A percentile compares a stretch with the other conserved stretches of the same genome.
Evolutionary conservation across 192 early-diverging fungal genomes (phyloP).

Genomic region (Coemansia javaensis): DNA sequence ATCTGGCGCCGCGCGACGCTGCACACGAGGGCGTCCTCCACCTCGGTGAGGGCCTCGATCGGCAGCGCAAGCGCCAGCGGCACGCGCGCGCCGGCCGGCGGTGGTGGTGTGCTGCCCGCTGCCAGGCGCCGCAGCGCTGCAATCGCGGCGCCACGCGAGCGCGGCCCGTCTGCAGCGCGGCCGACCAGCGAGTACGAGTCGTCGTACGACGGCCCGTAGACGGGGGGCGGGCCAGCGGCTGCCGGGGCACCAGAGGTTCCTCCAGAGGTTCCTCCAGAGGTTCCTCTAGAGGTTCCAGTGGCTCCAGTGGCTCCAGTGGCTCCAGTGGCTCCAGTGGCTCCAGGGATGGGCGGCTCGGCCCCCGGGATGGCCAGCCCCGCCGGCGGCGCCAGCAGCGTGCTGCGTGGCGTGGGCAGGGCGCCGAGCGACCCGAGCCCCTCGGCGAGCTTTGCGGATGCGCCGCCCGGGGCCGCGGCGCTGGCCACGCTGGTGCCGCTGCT

Average conservation of each 20-base stretch:
- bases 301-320: too few relatives aligned
- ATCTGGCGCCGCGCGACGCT: slow-evolving; percentile 37
- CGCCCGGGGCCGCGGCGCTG: slow-evolving; percentile 6
- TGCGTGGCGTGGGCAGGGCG: slow-evolving; percentile 49
- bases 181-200: slow-evolving; percentile 40
- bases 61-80: slow-evolving; percentile 36
- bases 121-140: slow-evolving; percentile 24
- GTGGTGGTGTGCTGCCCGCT: background rate
- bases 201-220: slow-evolving; percentile 42
- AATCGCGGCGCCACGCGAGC: slow-evolving; percentile 29
- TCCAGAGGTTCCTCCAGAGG: too few relatives aligned
- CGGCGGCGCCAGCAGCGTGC: slow-evolving; percentile 44
- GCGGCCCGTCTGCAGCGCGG: slow-evolving; percentile 12
- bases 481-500: slow-evolving; percentile 41
- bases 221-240: background rate
- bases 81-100: background rate
- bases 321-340: too few relatives aligned
- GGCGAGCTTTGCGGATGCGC: slow-evolving; percentile 9
- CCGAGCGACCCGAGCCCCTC: slow-evolving; percentile 45
- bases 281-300: too few relatives aligned
- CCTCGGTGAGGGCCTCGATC: slow-evolving; percentile 19
- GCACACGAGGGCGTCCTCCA: slow-evolving; percentile 36
- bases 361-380: slow-evolving; percentile 33
- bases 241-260: too few relatives aligned
- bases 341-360: slow-evolving; percentile 1